These are phyloP conservation scores for Chlorella sp. DNA, from an alignment of 139 green algal species.

Conservation along the genomic window DNA sequence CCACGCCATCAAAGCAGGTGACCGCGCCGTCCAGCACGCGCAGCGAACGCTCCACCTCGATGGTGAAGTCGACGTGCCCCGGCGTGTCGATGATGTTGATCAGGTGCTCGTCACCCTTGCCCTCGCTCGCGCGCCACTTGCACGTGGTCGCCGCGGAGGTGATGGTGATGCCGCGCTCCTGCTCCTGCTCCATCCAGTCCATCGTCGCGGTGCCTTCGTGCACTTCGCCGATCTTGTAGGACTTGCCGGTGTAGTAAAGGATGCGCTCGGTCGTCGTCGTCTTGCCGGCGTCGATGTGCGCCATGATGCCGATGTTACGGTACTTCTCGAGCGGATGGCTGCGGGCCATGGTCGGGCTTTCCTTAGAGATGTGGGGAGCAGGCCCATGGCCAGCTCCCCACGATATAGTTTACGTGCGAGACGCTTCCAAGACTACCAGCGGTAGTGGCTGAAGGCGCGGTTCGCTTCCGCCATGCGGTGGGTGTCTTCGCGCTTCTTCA, in stretches of 20 bases:
- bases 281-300: conserved; percentile 97
- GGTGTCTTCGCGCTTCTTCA: no score
- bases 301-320: conserved; percentile 99
- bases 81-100: conserved; percentile 99
- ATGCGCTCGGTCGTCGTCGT: conserved; percentile 99
- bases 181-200: conserved; percentile 97
- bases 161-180: conserved; percentile 99
- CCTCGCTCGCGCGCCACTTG: no score
- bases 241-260: conserved; percentile 98
- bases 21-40: conserved; percentile 98
- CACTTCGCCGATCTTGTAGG: conserved; percentile 99
- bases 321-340: conserved; percentile 93
- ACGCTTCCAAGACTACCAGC: no score
- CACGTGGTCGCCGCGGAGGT: conserved; percentile 98
- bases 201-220: conserved; percentile 99
- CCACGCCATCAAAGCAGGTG: conserved; percentile 95
- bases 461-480: no score
- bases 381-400: no score
- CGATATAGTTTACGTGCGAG: no score
- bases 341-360: no score
- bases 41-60: conserved; percentile 99
- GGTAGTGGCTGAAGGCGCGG: no score
- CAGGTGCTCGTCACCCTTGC: no score
- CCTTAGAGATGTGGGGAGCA: no score
- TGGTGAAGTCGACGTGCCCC: conserved; percentile 97